These are phyloP conservation scores for Tulasnella calospora DNA, from an alignment of 768 basidiomycete species.

Conservation along the genomic window DNA sequence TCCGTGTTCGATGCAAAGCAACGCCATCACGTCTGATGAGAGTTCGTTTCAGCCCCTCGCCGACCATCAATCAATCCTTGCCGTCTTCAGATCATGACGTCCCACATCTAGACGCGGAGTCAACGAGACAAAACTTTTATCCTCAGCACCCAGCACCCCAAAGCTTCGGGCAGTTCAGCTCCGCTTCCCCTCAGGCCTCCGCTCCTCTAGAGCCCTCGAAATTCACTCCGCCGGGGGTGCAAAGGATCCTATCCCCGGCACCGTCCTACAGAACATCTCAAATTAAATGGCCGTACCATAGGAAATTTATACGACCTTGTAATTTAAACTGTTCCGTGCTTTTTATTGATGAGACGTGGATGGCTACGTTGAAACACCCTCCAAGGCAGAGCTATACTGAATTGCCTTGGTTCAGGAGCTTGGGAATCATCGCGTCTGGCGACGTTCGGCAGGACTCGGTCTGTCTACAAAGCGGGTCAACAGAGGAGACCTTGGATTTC, in stretches of 20 bases:
- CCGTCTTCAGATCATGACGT: not conserved
- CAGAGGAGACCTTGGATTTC: no score
- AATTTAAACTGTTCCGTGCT: no score
- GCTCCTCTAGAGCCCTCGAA: not conserved
- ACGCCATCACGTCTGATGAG: not conserved
- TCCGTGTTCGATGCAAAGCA: not conserved
- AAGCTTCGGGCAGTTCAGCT: not conserved
- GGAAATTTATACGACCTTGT: no score
- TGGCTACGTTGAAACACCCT: no score
- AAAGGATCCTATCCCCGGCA: not conserved
- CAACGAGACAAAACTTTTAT: not conserved
- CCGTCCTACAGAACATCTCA: not conserved
- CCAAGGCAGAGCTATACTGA: no score
- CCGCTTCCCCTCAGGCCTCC: not conserved
- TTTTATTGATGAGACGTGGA: no score
- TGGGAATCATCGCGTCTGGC: no score
- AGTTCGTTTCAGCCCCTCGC: not conserved
- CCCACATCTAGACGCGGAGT: not conserved
- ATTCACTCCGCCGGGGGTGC: not conserved
- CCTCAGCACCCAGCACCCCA: not conserved
- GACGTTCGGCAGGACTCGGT: no score
- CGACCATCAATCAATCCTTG: not conserved
- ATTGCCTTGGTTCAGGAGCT: no score
- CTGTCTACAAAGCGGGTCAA: no score
- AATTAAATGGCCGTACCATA: not conserved